phyloP scores from a whole-genome alignment of 495 filamentous ascomycete genomes.

The Xylaria cubensis region DNA sequence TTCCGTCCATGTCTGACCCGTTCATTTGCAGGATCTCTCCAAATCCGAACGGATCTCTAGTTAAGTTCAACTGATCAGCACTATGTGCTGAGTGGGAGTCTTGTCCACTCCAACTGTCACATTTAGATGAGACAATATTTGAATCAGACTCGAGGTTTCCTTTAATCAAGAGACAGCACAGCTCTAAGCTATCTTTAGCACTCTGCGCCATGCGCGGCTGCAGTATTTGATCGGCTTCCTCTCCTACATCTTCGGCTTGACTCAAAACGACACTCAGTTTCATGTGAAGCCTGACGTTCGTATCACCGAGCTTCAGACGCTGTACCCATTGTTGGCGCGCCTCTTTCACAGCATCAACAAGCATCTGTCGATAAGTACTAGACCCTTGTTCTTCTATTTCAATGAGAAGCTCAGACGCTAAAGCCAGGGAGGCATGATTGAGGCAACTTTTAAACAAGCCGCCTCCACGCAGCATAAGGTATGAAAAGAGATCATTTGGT shows the following conservation, averaged over 20 bases:
- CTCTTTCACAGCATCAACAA: constrained; percentile 28
- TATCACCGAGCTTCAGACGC: constrained; percentile 31
- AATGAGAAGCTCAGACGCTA: constrained; percentile 32
- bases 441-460: constrained; percentile 35
- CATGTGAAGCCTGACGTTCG: constrained; percentile 36
- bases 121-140: not conserved
- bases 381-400: constrained; percentile 35
- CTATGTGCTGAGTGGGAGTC: not conserved
- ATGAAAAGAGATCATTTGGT: constrained; percentile 27
- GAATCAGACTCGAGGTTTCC: not conserved
- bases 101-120: not conserved
- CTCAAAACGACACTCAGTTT: constrained; percentile 29
- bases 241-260: constrained; percentile 30
- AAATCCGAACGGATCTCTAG: not conserved
- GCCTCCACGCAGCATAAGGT: constrained; percentile 27
- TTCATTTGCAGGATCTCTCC: not conserved
- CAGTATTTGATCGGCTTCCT: not conserved
- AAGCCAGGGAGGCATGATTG: constrained; percentile 31
- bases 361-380: constrained; percentile 12
- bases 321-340: constrained; percentile 12
- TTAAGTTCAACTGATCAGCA: not conserved
- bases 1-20: not conserved
- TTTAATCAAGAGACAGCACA: constrained; percentile 18
- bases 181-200: constrained; percentile 25
- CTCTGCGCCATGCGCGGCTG: constrained; percentile 15